These are phyloP conservation scores for Setaria viridis DNA, from an alignment of 202 grass and related monocot genomes.

Conservation along the genomic window DNA sequence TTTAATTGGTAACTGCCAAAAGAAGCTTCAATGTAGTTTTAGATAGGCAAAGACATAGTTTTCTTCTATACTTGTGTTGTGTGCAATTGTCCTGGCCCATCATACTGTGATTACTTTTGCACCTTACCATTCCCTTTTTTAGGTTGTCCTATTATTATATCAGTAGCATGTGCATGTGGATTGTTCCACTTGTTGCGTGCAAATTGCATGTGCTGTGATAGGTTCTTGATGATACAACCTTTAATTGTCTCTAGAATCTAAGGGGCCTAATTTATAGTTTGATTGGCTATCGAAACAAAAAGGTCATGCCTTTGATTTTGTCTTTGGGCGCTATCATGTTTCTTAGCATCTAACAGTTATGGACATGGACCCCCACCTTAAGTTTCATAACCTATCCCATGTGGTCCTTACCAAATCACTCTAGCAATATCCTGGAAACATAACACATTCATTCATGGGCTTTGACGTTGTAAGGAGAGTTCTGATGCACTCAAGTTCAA, in stretches of 20 bases:
- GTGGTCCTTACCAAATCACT: conserved; percentile 35
- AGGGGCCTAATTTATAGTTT: conserved; percentile 31
- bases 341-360: conserved; percentile 15
- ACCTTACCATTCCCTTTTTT: too few relatives aligned
- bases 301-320: conserved; percentile 40
- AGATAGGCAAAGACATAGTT: too few relatives aligned
- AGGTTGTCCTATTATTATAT: too few relatives aligned
- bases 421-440: conserved; percentile 30
- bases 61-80: too few relatives aligned
- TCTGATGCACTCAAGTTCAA: conserved; percentile 9
- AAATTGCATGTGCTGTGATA: too few relatives aligned
- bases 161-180: too few relatives aligned
- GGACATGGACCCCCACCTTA: conserved; percentile 32
- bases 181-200: too few relatives aligned
- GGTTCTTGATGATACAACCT: conserved; percentile 39
- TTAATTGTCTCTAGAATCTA: conserved; percentile 40
- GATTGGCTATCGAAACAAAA: conserved; percentile 50
- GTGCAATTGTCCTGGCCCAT: too few relatives aligned
- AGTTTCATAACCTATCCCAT: conserved; percentile 37
- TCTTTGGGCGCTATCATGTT: conserved; percentile 43
- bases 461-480: conserved; percentile 17
- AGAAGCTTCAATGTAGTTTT: too few relatives aligned
- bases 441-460: background rate
- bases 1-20: too few relatives aligned
- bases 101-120: too few relatives aligned